phyloP scores from a whole-genome alignment of 108 stramenopile species.

The Skeletonema tropicum region DNA sequence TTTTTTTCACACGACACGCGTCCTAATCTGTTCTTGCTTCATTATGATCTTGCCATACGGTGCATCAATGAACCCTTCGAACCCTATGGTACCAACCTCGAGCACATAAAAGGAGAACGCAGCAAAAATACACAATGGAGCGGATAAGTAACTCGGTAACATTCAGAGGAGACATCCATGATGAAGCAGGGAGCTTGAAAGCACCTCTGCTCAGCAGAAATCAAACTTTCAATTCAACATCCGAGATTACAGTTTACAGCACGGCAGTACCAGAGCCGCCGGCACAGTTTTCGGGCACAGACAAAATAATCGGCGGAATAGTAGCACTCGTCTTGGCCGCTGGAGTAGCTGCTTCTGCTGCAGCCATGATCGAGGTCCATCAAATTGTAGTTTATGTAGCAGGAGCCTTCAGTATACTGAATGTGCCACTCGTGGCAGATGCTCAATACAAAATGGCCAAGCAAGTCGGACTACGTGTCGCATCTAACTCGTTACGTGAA shows the following conservation, averaged over 20 bases:
- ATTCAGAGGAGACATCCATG: neutral
- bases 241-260: neutral
- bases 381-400: slow-evolving; percentile 1
- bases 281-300: neutral
- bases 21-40: neutral
- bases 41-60: too few relatives aligned
- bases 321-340: neutral
- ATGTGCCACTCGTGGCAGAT: neutral
- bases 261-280: neutral
- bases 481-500: neutral
- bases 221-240: neutral
- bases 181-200: neutral
- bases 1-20: too few relatives aligned
- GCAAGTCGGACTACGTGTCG: neutral
- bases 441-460: neutral
- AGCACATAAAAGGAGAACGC: neutral
- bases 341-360: neutral
- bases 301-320: neutral
- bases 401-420: neutral
- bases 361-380: neutral
- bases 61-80: neutral
- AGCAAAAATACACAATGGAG: neutral
- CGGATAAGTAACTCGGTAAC: neutral
- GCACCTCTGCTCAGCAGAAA: neutral
- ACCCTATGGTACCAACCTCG: neutral